These are phyloP conservation scores for Trichoderma sp. DNA, from an alignment of 2,329 filamentous ascomycete genomes.

Conservation along the genomic window DNA sequence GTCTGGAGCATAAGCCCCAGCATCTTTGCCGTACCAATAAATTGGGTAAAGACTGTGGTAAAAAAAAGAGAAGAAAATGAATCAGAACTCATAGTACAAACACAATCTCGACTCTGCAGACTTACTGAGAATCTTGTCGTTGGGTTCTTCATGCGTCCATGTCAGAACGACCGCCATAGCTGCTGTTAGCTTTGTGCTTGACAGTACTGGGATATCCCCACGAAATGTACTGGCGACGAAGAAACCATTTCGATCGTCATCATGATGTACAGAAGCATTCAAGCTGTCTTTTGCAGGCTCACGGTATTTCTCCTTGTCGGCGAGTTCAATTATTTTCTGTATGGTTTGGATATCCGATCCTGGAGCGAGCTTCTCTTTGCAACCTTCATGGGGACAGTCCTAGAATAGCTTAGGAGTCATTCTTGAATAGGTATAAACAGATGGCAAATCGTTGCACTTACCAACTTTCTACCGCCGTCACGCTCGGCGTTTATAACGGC, in stretches of 20 bases:
- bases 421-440: too few relatives aligned
- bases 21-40: background rate
- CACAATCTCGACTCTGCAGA: rapidly evolving
- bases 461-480: too few relatives aligned
- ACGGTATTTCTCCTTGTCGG: rapidly evolving
- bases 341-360: slow-evolving; percentile 22
- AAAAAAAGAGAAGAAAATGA: background rate
- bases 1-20: slow-evolving; percentile 7
- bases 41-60: slow-evolving; percentile 11
- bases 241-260: background rate
- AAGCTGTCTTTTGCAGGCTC: slow-evolving; percentile 35
- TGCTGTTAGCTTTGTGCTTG: slow-evolving; percentile 39
- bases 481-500: background rate
- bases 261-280: slow-evolving; percentile 18
- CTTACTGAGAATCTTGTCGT: slow-evolving; percentile 46
- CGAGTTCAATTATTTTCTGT: rapidly evolving
- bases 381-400: background rate
- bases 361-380: background rate
- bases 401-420: background rate
- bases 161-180: slow-evolving; percentile 37
- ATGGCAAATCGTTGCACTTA: background rate
- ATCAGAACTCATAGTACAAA: too few relatives aligned
- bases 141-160: slow-evolving; percentile 36
- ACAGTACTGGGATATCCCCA: slow-evolving; percentile 15
- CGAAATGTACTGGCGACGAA: background rate